Percentiles rank a stretch among this genome's conserved stretches.
phyloP scores from a whole-genome alignment of 805 yeast species.

The Kazachstania kunashirensis region DNA sequence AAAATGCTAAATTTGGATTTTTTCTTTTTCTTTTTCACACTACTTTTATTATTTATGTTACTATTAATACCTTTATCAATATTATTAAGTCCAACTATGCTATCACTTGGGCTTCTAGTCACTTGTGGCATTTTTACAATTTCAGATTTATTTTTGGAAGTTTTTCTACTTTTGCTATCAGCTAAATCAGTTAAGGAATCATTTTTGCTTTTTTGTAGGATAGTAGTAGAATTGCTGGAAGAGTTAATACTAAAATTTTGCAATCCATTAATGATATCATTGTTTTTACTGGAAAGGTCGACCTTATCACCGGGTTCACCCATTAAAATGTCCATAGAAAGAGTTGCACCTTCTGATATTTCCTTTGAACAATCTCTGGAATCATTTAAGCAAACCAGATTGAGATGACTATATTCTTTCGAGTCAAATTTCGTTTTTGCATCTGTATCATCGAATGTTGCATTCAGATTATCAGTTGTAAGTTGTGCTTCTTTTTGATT shows the following conservation, averaged over 20 bases:
- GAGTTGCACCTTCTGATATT: neutral
- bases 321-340: slow-evolving; percentile 18
- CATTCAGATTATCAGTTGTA: no score
- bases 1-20: slow-evolving; percentile 17
- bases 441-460: neutral
- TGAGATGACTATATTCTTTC: neutral
- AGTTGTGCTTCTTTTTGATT: no score
- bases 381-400: neutral
- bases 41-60: slow-evolving; percentile 1
- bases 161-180: neutral
- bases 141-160: neutral
- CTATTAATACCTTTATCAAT: slow-evolving; percentile 5
- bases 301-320: slow-evolving; percentile 30
- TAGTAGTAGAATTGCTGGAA: neutral
- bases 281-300: slow-evolving; percentile 11
- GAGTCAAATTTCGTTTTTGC: neutral
- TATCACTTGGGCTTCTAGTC: slow-evolving; percentile 22
- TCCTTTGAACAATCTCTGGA: no score
- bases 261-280: slow-evolving; percentile 2
- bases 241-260: slow-evolving; percentile 3
- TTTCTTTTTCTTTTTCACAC: slow-evolving; percentile 11
- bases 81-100: slow-evolving; percentile 8
- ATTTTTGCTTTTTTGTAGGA: neutral
- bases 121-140: neutral
- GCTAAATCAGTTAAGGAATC: neutral